phyloP scores from a whole-genome alignment of 805 yeast genomes.

The Candida oleophila region DNA sequence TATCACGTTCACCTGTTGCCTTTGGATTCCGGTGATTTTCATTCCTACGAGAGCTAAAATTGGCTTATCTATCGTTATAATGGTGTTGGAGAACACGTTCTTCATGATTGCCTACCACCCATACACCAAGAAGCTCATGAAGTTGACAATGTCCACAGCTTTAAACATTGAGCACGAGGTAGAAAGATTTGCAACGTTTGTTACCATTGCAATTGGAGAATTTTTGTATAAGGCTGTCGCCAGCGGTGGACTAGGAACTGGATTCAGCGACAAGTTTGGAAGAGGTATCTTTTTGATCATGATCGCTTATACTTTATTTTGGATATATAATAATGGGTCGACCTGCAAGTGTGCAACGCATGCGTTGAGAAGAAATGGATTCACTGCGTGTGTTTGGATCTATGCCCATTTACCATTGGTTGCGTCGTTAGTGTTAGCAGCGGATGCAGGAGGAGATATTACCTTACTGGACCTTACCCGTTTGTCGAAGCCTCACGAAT shows the following conservation, averaged over 20 bases:
- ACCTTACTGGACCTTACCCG: conserved; percentile 24
- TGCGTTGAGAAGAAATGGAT: conserved; percentile 49
- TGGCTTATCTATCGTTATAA: conserved; percentile 40
- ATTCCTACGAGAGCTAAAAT: conserved; percentile 45
- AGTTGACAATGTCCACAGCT: conserved; percentile 53
- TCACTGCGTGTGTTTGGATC: conserved; percentile 46
- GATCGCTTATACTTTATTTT: conserved; percentile 48
- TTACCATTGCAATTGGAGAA: conserved; percentile 65
- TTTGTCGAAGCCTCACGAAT: not conserved
- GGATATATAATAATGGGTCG: conserved; percentile 57
- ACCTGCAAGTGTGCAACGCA: conserved; percentile 50
- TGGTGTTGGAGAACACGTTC: conserved; percentile 40
- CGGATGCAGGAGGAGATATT: conserved; percentile 58
- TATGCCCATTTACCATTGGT: conserved; percentile 51
- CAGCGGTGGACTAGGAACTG: conserved; percentile 44
- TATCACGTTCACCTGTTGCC: conserved; percentile 31
- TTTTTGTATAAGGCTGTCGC: conserved; percentile 56
- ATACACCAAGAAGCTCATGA: conserved; percentile 38
- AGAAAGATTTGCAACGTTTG: conserved; percentile 58
- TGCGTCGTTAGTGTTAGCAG: conserved; percentile 52
- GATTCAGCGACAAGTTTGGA: conserved; percentile 43
- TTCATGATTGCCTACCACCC: conserved; percentile 49
- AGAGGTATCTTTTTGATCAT: conserved; percentile 49
- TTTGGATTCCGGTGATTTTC: conserved; percentile 56
- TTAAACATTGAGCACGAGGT: conserved; percentile 66